Conservation (phyloP, 2,329 filamentous ascomycete species). For the Phialophora expanda region DNA sequence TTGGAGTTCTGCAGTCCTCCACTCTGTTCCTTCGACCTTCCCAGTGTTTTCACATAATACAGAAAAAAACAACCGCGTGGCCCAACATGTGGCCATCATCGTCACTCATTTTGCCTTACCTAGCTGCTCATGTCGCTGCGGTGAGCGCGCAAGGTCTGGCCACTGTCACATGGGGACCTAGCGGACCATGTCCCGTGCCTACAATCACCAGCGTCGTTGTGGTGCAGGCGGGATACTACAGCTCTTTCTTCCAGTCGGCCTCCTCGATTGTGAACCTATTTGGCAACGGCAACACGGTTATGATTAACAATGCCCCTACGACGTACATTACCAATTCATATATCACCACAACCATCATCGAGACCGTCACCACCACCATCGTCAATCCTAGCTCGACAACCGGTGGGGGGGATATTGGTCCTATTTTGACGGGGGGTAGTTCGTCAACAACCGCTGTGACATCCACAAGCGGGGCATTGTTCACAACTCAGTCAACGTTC, state of each 20-base stretch:
- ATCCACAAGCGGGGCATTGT: too few relatives aligned
- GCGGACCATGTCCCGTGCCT: conserved; percentile 30
- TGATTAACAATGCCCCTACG: conserved; percentile 35
- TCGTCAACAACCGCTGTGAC: background rate
- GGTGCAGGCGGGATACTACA: conserved; percentile 34
- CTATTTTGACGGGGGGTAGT: conserved; percentile 10
- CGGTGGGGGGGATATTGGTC: conserved; percentile 11
- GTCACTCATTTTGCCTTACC: conserved; percentile 30
- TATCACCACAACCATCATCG: conserved; percentile 36
- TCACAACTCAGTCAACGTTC: too few relatives aligned
- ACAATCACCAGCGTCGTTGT: conserved; percentile 30
- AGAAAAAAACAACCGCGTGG: conserved; percentile 11
- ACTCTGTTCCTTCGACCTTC: conserved; percentile 11
- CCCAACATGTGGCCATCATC: conserved; percentile 33
- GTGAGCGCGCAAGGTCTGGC: conserved; percentile 29
- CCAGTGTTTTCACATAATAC: conserved; percentile 17
- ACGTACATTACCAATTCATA: conserved; percentile 35
- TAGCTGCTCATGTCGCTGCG: conserved; percentile 29
- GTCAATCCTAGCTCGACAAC: conserved; percentile 13
- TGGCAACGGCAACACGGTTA: conserved; percentile 34
- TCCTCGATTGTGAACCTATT: conserved; percentile 36
- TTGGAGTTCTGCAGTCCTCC: conserved; percentile 34
- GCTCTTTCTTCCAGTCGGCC: conserved; percentile 36
- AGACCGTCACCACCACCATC: conserved; percentile 19
- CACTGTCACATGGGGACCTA: conserved; percentile 31